Conservation (phyloP, 2,329 filamentous ascomycete genomes). For the Coniochaeta sp. region DNA sequence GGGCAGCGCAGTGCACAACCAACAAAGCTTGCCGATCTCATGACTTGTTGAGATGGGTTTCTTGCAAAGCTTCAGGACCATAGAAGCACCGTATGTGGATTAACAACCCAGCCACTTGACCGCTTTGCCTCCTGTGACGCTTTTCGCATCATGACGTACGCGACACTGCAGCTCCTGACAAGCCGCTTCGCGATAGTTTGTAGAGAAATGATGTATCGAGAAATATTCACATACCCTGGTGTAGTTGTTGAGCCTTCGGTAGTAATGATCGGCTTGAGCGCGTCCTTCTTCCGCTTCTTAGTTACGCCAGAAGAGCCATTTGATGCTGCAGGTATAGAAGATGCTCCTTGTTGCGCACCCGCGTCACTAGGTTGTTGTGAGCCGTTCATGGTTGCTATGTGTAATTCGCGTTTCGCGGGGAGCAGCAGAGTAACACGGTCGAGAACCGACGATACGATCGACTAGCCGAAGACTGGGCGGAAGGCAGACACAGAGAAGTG, state of each 20-base stretch:
- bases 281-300: constrained; percentile 72
- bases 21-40: not conserved
- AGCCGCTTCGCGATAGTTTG: not conserved
- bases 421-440: not conserved
- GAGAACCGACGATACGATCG: not conserved
- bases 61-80: not conserved
- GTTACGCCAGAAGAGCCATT: constrained; percentile 23
- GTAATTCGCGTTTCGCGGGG: not conserved
- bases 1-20: not conserved
- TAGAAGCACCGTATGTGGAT: not conserved
- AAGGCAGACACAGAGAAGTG: not conserved
- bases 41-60: not conserved
- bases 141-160: not conserved
- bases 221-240: constrained; percentile 27
- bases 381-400: constrained; percentile 17
- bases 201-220: not conserved
- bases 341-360: constrained; percentile 9
- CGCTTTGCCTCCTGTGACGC: not conserved
- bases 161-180: not conserved
- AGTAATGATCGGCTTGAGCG: constrained; percentile 69
- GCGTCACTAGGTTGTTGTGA: constrained; percentile 13
- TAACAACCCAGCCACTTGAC: not conserved
- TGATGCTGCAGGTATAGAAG: constrained; percentile 5
- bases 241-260: constrained; percentile 38
- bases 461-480: not conserved